Percentiles rank a stretch among this genome's conserved stretches.
Evolutionary conservation across 805 yeast species (phyloP).

Genomic region (Candida anglica): DNA sequence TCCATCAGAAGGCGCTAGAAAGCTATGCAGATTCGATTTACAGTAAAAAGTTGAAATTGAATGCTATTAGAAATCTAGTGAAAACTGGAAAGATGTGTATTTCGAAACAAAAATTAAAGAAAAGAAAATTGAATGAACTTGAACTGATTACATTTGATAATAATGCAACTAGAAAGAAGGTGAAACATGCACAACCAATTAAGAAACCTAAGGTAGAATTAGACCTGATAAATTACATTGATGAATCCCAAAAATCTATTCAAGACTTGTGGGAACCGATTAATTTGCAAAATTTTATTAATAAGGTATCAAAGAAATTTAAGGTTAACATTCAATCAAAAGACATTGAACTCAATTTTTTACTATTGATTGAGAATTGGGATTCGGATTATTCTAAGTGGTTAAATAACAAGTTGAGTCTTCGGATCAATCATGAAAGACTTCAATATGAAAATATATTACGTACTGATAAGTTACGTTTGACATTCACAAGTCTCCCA

Average conservation of each 20-base stretch:
- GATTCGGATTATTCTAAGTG: slow-evolving; percentile 41
- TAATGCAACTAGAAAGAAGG: neutral
- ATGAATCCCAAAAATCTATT: slow-evolving; percentile 29
- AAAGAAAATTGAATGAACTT: slow-evolving; percentile 31
- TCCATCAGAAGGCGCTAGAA: slow-evolving; percentile 40
- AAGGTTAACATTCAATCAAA: slow-evolving; percentile 15
- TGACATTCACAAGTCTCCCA: slow-evolving; percentile 42
- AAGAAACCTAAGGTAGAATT: slow-evolving; percentile 30
- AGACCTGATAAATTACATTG: slow-evolving; percentile 18
- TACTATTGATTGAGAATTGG: slow-evolving; percentile 50
- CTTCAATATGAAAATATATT: slow-evolving; percentile 22
- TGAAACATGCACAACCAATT: neutral
- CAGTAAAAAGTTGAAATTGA: slow-evolving; percentile 23
- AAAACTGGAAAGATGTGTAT: slow-evolving; percentile 17
- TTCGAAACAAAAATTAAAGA: slow-evolving; percentile 20
- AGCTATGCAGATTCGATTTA: slow-evolving; percentile 43
- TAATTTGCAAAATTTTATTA: slow-evolving; percentile 31
- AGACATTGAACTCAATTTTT: slow-evolving; percentile 25
- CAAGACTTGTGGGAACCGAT: slow-evolving; percentile 47
- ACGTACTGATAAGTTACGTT: slow-evolving; percentile 17
- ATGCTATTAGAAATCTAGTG: slow-evolving; percentile 26
- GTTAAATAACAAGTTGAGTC: slow-evolving; percentile 42
- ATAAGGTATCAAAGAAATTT: slow-evolving; percentile 23
- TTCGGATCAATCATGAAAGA: slow-evolving; percentile 26
- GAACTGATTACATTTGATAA: slow-evolving; percentile 6